phyloP scores from a whole-genome alignment of 345 rosid genomes.

The Salix arbutifolia region DNA sequence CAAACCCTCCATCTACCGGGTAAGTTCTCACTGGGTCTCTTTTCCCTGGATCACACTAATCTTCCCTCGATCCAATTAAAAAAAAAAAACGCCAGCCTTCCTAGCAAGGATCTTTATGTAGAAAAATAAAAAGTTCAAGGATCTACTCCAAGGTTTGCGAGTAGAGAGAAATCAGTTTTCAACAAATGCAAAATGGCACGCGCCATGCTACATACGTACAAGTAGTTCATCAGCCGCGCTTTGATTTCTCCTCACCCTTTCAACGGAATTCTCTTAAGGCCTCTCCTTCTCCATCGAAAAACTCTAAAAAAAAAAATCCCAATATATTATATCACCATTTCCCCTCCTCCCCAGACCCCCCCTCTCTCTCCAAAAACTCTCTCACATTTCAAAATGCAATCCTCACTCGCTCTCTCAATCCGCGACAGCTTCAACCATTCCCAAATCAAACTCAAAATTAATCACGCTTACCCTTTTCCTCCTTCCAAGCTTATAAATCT shows the following conservation, averaged over 20 bases:
- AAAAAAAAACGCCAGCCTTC: too few relatives aligned
- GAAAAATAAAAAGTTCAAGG: not conserved
- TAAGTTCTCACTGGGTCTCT: too few relatives aligned
- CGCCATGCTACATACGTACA: constrained; percentile 12
- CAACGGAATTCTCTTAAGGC: constrained; percentile 44
- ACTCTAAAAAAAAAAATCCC: not conserved
- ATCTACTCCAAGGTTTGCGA: not conserved
- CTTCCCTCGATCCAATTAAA: too few relatives aligned
- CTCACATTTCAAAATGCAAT: constrained; percentile 46
- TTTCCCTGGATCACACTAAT: too few relatives aligned
- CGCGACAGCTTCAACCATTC: constrained; percentile 13
- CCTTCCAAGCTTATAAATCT: constrained; percentile 48
- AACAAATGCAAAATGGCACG: not conserved
- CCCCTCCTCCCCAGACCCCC: constrained; percentile 3
- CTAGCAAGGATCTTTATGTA: not conserved
- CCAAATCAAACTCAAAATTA: constrained; percentile 31
- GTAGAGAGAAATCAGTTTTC: not conserved
- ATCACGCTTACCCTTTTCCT: constrained; percentile 18
- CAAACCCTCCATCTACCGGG: too few relatives aligned
- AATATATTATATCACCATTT: constrained; percentile 10
- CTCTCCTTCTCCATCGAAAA: constrained; percentile 17
- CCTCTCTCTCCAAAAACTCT: not conserved
- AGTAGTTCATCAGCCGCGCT: constrained; percentile 50
- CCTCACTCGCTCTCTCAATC: constrained; percentile 45
- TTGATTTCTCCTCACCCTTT: constrained; percentile 54